Evolutionary conservation across 495 filamentous ascomycete genomes (phyloP), one percentile per base, ranked within the genome.

Genomic region (Xylaria palmicola): DNA sequence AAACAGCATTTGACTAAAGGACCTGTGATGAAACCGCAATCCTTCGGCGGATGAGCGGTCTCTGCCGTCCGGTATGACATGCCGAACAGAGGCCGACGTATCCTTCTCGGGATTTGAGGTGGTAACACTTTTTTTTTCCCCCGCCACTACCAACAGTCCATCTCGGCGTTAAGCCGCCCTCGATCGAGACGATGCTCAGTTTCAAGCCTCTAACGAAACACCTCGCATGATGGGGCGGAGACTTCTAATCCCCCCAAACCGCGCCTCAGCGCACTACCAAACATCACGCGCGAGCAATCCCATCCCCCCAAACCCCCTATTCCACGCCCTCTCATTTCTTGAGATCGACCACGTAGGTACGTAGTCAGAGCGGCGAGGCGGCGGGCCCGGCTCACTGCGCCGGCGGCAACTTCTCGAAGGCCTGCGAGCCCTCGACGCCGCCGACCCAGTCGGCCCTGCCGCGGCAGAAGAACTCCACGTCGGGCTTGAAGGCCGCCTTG

Each of bases 401-500:
- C 2, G 47, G 37, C 36, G 56, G 56, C 57, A 52, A 36, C 12
- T 34, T 6, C 22, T 30, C 53, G 36, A 56, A 57, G n/a, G 34
- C 6, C 29, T 49, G 32, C 1, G 26, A 0, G 17, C 26, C 27
- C 34, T 57, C 34, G 10, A 66, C 37, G 3, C 22, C 40, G 19
- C 17, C 30, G 29, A 66, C 20, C 64, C 64, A 66, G 30, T 50
- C 48, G 4, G 41, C 39, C 22, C 24, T 53, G 40, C 43, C 39
- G 30, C 22, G 48, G 29, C 54, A 53, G 34, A 30, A 66, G 6
- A 60, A 47, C 32, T 66, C 64, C 27, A 39, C 0, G 1, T 27
- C 17, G n/a, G 64, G 64, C 22, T 36, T 53, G 32, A 62, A 56
- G 44, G 10, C 32, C 12, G 24, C 27, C 37, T 55, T 48, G 34